Percentiles rank a stretch among this genome's conserved stretches.
phyloP scores from a whole-genome alignment of 1,284 basidiomycete species.

The Ustilago trichophora region DNA sequence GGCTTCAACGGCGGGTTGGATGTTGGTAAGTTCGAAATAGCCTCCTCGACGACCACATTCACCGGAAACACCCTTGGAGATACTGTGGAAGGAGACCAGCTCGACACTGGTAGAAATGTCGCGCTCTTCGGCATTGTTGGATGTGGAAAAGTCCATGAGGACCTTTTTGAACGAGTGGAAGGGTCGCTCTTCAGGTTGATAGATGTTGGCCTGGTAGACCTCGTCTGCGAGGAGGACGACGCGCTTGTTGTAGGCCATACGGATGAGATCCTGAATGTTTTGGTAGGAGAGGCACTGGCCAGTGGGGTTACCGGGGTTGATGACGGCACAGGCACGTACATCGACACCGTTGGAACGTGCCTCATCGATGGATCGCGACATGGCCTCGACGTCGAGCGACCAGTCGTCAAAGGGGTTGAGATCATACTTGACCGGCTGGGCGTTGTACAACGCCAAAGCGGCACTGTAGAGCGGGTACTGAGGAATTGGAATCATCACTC shows the following conservation, averaged over 20 bases:
- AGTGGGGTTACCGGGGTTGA: constrained; percentile 66
- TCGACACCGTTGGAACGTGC: constrained; percentile 73
- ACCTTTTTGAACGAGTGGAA: constrained; percentile 65
- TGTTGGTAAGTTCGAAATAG: constrained; percentile 64
- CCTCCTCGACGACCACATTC: constrained; percentile 65
- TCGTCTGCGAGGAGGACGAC: constrained; percentile 65
- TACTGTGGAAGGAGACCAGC: constrained; percentile 62
- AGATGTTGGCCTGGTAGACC: constrained; percentile 65
- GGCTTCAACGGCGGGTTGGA: constrained; percentile 57
- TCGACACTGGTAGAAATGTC: constrained; percentile 56
- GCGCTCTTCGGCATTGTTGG: constrained; percentile 40
- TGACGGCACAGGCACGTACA: constrained; percentile 61
- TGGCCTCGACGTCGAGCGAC: constrained; percentile 80
- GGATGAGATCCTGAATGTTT: constrained; percentile 59
- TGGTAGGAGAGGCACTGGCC: constrained; percentile 57
- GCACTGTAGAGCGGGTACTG: constrained; percentile 98
- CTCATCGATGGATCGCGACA: constrained; percentile 76
- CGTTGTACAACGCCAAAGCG: constrained; percentile 83
- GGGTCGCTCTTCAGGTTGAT: constrained; percentile 56
- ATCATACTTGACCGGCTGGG: constrained; percentile 85
- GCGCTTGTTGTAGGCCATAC: constrained; percentile 58
- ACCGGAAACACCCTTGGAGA: constrained; percentile 63
- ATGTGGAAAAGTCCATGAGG: constrained; percentile 54
- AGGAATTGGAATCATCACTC: constrained; percentile 93
- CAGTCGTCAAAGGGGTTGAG: constrained; percentile 84